Evolutionary conservation across 192 early-diverging fungal genomes (phyloP).

Genomic region (Coemansia sp.): DNA sequence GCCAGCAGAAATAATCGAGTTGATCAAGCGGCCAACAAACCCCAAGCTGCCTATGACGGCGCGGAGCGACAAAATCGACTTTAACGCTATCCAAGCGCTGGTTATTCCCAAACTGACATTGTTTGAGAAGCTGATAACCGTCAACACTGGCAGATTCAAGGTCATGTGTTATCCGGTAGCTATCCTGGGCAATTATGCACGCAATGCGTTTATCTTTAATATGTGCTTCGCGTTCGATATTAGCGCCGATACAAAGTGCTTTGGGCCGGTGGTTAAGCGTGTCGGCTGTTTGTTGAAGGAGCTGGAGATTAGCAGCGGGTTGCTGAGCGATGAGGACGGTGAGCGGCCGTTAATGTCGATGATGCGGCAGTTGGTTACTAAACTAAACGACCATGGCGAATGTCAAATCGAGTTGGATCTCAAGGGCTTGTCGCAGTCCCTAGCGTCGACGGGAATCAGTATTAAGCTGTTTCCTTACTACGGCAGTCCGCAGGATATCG

Average conservation of each 20-base stretch:
- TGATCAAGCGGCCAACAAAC: slow-evolving; percentile 32
- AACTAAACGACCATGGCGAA: slow-evolving; percentile 50
- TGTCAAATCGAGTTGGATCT: slow-evolving; percentile 53
- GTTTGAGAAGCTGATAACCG: slow-evolving; percentile 53
- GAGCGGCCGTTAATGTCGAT: slow-evolving; percentile 27
- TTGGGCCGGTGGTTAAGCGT: slow-evolving; percentile 87
- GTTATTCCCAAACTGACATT: slow-evolving; percentile 50
- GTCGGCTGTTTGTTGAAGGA: slow-evolving; percentile 79
- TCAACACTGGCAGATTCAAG: slow-evolving; percentile 41
- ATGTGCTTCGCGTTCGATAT: slow-evolving; percentile 93
- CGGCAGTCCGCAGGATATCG: slow-evolving; percentile 27
- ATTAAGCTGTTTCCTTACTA: slow-evolving; percentile 55
- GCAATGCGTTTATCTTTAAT: slow-evolving; percentile 92
- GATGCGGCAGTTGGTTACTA: slow-evolving; percentile 51
- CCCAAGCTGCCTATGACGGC: neutral
- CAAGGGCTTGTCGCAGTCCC: slow-evolving; percentile 38
- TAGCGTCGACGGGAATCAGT: slow-evolving; percentile 40
- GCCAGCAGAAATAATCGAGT: slow-evolving; percentile 10
- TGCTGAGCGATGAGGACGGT: slow-evolving; percentile 43
- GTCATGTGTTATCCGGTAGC: slow-evolving; percentile 55
- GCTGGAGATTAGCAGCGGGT: slow-evolving; percentile 66
- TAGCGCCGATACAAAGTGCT: slow-evolving; percentile 74
- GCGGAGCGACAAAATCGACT: slow-evolving; percentile 42
- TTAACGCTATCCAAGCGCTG: slow-evolving; percentile 52
- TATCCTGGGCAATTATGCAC: slow-evolving; percentile 58